Base-by-base conservation (phyloP, 2,329 filamentous ascomycete genomes). In the Curvularia sp. region DNA sequence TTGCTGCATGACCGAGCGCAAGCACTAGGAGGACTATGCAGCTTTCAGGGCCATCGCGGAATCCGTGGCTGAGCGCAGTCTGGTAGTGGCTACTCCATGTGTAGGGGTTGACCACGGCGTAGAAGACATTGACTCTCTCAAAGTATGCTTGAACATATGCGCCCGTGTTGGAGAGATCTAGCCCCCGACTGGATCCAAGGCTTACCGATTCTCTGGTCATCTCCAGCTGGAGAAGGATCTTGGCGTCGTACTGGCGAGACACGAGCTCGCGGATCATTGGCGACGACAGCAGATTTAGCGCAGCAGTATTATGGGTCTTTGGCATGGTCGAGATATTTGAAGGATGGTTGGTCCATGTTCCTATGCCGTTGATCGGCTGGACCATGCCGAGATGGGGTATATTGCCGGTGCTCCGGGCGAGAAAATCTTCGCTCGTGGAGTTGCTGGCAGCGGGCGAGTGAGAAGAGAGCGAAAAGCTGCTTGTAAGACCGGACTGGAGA, bases 311-410 rank as follows among this genome's bases (percentile, higher is more conserved):
- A 75, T 94, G 91, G 15, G 89, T 83, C 76, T 92, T 93, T 21
- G 91, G 91, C 90, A 94, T 94, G 25, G 89, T 92, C 2, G 90
- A 93, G 64, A 94, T 92, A 74, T 92, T 93, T 68, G 61, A 82
- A 70, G 68, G 82, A 72, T 71, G 82, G 54, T 82, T 86, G 21
- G 82, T 85, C 89, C 89, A 93, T 3, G 89, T 91, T 5, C 89
- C 89, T 62, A 93, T 82, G 5, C 89, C 90, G 57, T 79, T 79
- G 56, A 78, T 72, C 60, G 78, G 68, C 53, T 79, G 78, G 15
- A 78, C 69, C 64, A 79, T 72, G 28, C 74, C 74, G 51, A 75
- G 64, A 55, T 69, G 71, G 53, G 73, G 64, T 58, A 76, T 72
- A 52, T 74, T 71, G 53, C 74, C 74, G 60, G 72, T 74, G 66